Evolutionary conservation across 345 rosid species (phyloP).

Genomic region (Laguncularia racemosa): DNA sequence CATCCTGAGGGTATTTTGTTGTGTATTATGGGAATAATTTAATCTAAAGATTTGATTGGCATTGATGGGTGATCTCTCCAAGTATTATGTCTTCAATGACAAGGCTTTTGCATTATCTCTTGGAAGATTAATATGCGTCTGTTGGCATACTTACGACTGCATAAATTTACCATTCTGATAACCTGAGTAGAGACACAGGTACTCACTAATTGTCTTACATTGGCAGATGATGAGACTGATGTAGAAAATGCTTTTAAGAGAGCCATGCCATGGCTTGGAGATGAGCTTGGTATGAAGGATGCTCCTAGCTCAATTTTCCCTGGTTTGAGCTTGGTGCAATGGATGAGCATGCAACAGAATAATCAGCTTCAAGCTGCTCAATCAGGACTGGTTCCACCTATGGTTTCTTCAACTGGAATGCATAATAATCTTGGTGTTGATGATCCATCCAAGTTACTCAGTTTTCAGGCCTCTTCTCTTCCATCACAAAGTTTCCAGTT

Average conservation of each 20-base stretch:
- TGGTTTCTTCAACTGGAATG: constrained; percentile 47
- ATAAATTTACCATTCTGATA: too few species aligned
- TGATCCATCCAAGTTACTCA: constrained; percentile 75
- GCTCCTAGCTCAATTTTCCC: constrained; percentile 68
- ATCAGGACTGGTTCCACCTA: constrained; percentile 52
- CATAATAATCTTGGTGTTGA: constrained; percentile 52
- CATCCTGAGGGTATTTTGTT: too few species aligned
- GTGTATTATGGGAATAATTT: too few species aligned
- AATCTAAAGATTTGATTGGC: too few species aligned
- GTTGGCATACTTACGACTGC: too few species aligned
- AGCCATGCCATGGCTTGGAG: constrained; percentile 97
- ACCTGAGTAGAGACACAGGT: too few species aligned
- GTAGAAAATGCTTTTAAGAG: constrained; percentile 83
- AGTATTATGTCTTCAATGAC: too few species aligned
- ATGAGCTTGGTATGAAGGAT: constrained; percentile 86
- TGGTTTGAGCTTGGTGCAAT: constrained; percentile 85
- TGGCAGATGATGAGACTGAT: constrained; percentile 79
- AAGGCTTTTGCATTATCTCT: too few species aligned
- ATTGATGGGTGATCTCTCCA: too few species aligned
- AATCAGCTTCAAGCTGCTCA: constrained; percentile 63
- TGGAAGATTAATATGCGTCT: too few species aligned
- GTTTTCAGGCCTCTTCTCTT: constrained; percentile 61
- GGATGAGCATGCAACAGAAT: constrained; percentile 99
- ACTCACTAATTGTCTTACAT: not conserved
- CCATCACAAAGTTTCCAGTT: constrained; percentile 53